Evolutionary conservation across 352 stramenopile species (phyloP).

Genomic region (Pythium volutum): DNA sequence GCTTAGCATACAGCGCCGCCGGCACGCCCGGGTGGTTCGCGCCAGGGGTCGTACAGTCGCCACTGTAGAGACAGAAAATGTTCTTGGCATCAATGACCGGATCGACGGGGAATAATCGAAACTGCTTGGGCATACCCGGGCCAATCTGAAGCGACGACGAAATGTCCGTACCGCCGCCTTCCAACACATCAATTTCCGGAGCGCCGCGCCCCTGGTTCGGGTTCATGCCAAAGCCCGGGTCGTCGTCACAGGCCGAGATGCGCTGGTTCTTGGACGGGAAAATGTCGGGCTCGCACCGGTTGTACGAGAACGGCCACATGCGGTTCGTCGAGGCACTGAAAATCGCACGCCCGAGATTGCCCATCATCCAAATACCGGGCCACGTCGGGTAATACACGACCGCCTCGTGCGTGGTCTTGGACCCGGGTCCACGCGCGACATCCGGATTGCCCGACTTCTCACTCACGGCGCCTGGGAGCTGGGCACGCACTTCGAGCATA

Average conservation of each 20-base stretch:
- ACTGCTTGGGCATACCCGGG: constrained; percentile 54
- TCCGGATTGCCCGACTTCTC: constrained; percentile 13
- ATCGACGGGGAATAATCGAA: constrained; percentile 20
- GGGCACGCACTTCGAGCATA: constrained; percentile 85
- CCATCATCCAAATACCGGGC: constrained; percentile 18
- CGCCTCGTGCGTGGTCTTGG: constrained; percentile 43
- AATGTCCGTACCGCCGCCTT: constrained; percentile 58
- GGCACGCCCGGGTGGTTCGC: constrained; percentile 19
- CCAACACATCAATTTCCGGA: constrained; percentile 95
- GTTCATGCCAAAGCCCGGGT: constrained; percentile 86
- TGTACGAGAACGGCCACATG: constrained; percentile 94
- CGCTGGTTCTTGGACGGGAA: constrained; percentile 30
- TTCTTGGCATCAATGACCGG: constrained; percentile 13
- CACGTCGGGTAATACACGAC: constrained; percentile 58
- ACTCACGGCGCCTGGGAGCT: constrained; percentile 64
- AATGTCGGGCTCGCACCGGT: constrained; percentile 72
- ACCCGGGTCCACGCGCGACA: constrained; percentile 23
- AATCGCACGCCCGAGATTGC: constrained; percentile 7
- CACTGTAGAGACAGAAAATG: constrained; percentile 57
- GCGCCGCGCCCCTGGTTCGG: constrained; percentile 43
- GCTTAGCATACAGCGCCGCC: constrained; percentile 34
- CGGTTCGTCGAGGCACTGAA: constrained; percentile 78
- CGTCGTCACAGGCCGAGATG: constrained; percentile 82
- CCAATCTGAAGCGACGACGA: constrained; percentile 81
- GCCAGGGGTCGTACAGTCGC: constrained; percentile 38